phyloP scores from a whole-genome alignment of 2,329 filamentous ascomycete genomes.

The Cladosporium sp. region DNA sequence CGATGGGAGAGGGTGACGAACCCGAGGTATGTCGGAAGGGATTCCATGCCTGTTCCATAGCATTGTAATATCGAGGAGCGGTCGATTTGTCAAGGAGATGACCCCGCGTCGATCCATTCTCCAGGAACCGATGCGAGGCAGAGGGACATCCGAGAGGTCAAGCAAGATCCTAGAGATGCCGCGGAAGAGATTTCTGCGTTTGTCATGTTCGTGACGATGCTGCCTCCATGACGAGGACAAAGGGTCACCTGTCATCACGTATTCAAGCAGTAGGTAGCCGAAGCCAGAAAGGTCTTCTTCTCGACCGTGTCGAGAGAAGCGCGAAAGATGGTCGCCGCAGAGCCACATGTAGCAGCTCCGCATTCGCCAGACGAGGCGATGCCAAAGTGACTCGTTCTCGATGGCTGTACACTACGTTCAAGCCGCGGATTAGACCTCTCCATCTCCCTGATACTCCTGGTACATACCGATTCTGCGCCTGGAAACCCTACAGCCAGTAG shows the following conservation, averaged over 20 bases:
- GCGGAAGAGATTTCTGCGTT: constrained; percentile 12
- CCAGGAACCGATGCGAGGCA: constrained; percentile 18
- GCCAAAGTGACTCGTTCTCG: constrained; percentile 11
- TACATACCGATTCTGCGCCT: constrained; percentile 8
- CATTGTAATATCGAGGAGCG: constrained; percentile 9
- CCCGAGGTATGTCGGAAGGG: constrained; percentile 12
- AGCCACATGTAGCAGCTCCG: constrained; percentile 8
- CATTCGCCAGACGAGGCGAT: constrained; percentile 9
- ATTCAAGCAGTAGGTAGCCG: constrained; percentile 11
- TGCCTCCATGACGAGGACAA: constrained; percentile 12
- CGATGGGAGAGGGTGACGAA: neutral
- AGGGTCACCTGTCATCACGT: constrained; percentile 9
- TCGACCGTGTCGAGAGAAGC: constrained; percentile 10
- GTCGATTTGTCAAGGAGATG: constrained; percentile 18
- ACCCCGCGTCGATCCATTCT: constrained; percentile 15
- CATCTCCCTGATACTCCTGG: neutral
- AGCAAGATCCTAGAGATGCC: constrained; percentile 15
- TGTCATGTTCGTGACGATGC: constrained; percentile 2
- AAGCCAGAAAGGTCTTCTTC: constrained; percentile 2
- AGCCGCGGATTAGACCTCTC: neutral
- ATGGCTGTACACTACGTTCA: constrained; percentile 11
- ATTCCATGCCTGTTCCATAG: constrained; percentile 11
- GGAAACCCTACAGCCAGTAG: constrained; percentile 32
- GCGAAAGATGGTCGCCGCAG: constrained; percentile 7
- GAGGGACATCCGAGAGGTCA: constrained; percentile 13